Evolutionary conservation across 2,329 filamentous ascomycete species (phyloP).

Genomic region (Hypoxylon sp.): DNA sequence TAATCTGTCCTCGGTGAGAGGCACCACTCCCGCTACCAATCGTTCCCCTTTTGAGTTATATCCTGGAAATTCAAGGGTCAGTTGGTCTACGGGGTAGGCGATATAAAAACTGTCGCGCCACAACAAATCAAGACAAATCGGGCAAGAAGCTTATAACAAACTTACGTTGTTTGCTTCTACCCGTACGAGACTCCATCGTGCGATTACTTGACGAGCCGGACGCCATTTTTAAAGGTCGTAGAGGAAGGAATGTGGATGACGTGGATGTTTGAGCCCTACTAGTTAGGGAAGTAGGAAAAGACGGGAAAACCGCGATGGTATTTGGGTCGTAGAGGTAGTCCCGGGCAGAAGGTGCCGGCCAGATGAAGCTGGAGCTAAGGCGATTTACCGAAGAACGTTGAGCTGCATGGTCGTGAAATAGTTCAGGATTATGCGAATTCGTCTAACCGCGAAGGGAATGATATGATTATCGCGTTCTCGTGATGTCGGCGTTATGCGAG

Average conservation of each 20-base stretch:
- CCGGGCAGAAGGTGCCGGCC: conserved; percentile 40
- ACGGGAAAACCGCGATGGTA: conserved; percentile 18
- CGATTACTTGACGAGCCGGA: conserved; percentile 52
- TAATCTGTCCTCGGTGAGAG: conserved; percentile 83
- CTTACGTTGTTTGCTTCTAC: conserved; percentile 83
- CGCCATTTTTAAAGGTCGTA: conserved; percentile 42
- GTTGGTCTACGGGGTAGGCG: conserved; percentile 47
- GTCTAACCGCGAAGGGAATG: conserved; percentile 16
- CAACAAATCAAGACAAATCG: conserved; percentile 34
- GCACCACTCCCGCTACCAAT: conserved; percentile 93
- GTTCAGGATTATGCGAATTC: conserved; percentile 27
- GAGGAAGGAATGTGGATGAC: conserved; percentile 21
- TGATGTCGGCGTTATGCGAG: conserved; percentile 25
- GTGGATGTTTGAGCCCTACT: conserved; percentile 18
- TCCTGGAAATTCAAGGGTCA: conserved; percentile 65
- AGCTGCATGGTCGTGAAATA: conserved; percentile 47
- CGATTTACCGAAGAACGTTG: conserved; percentile 46
- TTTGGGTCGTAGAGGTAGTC: conserved; percentile 15
- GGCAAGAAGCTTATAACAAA: conserved; percentile 45
- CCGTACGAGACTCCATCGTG: conserved; percentile 77
- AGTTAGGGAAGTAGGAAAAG: conserved; percentile 24
- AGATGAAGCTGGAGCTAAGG: conserved; percentile 45
- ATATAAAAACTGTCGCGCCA: conserved; percentile 38
- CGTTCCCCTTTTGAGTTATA: conserved; percentile 93
- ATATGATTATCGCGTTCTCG: conserved; percentile 25